Conservation (phyloP, 2,329 filamentous ascomycete species). For the Aureobasidium melanogenum region DNA sequence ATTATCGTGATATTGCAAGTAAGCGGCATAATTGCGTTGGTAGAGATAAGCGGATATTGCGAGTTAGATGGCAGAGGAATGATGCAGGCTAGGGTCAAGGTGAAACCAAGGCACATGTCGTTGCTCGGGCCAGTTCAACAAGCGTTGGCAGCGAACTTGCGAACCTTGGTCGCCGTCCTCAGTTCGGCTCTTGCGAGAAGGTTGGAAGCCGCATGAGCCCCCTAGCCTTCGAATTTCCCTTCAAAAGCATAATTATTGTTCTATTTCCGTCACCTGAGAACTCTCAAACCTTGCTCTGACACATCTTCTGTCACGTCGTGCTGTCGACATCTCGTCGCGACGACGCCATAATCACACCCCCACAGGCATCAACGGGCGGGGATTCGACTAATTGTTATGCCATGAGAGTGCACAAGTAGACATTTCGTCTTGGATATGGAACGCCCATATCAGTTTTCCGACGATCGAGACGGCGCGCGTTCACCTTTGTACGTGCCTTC, state of each 20-base stretch:
- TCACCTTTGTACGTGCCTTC: constrained; percentile 26
- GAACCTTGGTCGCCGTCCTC: not conserved
- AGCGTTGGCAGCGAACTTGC: constrained; percentile 2
- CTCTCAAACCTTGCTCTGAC: not conserved
- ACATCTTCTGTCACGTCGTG: not conserved
- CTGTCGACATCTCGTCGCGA: not conserved
- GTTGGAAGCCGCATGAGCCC: not conserved
- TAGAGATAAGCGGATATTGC: not conserved
- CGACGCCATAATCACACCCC: not conserved
- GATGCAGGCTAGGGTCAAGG: not conserved
- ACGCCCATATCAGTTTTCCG: constrained; percentile 32
- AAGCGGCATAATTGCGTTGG: not conserved
- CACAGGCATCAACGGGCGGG: constrained; percentile 6
- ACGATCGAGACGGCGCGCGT: constrained; percentile 22
- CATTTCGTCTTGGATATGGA: constrained; percentile 22
- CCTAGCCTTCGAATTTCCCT: not conserved
- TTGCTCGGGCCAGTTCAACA: not conserved
- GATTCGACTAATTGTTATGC: not conserved
- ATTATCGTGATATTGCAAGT: not conserved
- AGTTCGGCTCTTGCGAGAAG: not conserved
- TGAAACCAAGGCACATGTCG: constrained; percentile 5
- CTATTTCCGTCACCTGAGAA: constrained; percentile 4
- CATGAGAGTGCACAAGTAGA: constrained; percentile 7
- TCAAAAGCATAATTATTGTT: not conserved
- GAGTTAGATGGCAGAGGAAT: not conserved